These are phyloP conservation scores for Lophium mytilinum DNA, from an alignment of 495 filamentous ascomycete genomes.

Conservation along the genomic window DNA sequence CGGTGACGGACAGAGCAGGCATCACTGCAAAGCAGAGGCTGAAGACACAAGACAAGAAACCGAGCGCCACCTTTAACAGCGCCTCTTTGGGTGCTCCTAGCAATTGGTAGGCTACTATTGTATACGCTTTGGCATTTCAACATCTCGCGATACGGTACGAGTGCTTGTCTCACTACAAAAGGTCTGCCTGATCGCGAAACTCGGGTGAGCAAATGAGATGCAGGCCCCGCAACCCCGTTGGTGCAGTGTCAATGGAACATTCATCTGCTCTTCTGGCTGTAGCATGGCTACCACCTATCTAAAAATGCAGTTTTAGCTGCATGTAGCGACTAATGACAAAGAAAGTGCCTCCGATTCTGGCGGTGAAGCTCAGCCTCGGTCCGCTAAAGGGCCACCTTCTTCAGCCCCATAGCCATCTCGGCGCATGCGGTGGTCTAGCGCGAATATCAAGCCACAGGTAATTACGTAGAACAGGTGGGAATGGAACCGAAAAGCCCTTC, in stretches of 20 bases:
- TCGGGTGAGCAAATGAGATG: too few species aligned
- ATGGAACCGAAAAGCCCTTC: too few species aligned
- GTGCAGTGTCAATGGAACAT: too few species aligned
- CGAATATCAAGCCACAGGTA: too few species aligned
- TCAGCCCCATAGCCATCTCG: neutral
- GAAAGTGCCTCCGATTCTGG: neutral
- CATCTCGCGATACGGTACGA: too few species aligned
- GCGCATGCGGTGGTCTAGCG: too few species aligned
- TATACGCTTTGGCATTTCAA: neutral
- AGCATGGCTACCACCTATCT: neutral
- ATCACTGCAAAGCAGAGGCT: constrained; percentile 52
- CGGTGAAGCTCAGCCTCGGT: neutral
- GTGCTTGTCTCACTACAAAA: too few species aligned
- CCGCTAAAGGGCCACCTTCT: neutral
- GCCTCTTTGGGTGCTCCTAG: constrained; percentile 11
- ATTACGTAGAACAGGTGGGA: too few species aligned
- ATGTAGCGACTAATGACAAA: neutral
- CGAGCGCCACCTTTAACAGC: constrained; percentile 15
- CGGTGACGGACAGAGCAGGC: constrained; percentile 73
- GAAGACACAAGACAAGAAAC: constrained; percentile 31
- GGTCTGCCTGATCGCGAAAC: too few species aligned
- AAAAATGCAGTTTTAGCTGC: too few species aligned
- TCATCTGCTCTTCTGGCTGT: neutral
- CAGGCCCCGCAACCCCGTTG: too few species aligned
- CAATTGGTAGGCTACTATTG: neutral